These are phyloP conservation scores for Phytopythium cucurbitacearum DNA, from an alignment of 352 stramenopile genomes.

Conservation along the genomic window DNA sequence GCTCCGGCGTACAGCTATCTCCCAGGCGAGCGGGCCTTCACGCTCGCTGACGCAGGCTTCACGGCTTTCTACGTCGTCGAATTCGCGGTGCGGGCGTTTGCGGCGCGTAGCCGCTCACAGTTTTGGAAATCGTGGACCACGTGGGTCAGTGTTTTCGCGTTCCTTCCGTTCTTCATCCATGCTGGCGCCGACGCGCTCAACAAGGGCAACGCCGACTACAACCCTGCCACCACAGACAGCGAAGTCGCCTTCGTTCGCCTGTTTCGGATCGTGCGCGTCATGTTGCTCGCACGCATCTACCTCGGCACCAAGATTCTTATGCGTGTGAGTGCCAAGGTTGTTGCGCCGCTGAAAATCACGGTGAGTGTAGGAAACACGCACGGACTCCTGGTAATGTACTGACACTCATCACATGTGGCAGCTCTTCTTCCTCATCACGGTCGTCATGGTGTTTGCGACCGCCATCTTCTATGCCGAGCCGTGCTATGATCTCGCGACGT, in stretches of 20 bases:
- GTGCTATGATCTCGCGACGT: conserved; percentile 44
- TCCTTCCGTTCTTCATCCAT: conserved; percentile 25
- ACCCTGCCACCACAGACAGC: conserved; percentile 16
- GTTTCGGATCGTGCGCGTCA: conserved; percentile 29
- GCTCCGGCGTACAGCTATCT: conserved; percentile 45
- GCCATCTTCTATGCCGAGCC: conserved; percentile 52
- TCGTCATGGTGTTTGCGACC: conserved; percentile 55
- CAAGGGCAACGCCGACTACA: background rate
- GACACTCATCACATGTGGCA: conserved; percentile 3
- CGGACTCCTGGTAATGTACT: background rate
- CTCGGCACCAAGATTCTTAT: conserved; percentile 45
- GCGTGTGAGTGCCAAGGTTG: conserved; percentile 20
- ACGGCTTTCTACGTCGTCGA: conserved; percentile 41
- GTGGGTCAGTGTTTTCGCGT: conserved; percentile 27
- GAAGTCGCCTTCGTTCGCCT: conserved; percentile 26
- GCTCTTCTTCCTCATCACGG: conserved; percentile 48
- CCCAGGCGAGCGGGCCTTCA: conserved; percentile 21
- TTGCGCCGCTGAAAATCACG: conserved; percentile 43
- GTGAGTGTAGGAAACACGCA: conserved; percentile 8
- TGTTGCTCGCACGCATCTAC: conserved; percentile 26
- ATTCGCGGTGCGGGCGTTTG: conserved; percentile 25
- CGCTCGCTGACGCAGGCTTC: conserved; percentile 22
- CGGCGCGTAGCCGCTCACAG: conserved; percentile 13
- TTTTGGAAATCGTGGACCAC: conserved; percentile 30
- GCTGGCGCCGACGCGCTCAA: conserved; percentile 5